These are phyloP conservation scores for Fagus sylvatica DNA, from an alignment of 306 rosid species.

Conservation along the genomic window DNA sequence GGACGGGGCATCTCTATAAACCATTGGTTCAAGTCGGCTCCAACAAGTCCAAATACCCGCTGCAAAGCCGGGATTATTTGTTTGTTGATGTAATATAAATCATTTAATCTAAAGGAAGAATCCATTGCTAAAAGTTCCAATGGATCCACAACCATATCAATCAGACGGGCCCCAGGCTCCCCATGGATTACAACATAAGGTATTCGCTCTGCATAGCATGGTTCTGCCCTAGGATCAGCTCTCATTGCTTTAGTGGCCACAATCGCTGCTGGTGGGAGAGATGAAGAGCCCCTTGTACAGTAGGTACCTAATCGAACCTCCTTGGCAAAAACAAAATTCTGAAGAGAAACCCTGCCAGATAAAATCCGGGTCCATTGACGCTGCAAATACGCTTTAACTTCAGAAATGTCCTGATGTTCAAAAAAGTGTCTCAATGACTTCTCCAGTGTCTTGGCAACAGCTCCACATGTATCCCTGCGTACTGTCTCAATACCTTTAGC, in stretches of 20 bases:
- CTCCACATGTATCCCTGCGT: constrained; percentile 90
- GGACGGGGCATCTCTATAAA: constrained; percentile 87
- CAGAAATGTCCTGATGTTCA: constrained; percentile 62
- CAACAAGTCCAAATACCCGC: constrained; percentile 82
- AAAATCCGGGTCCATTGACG: constrained; percentile 92
- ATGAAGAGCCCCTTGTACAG: constrained; percentile 58
- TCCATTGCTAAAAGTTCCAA: constrained; percentile 70
- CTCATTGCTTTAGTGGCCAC: constrained; percentile 91
- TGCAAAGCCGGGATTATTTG: constrained; percentile 94
- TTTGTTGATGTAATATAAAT: constrained; percentile 81
- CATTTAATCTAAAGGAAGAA: constrained; percentile 79
- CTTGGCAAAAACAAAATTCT: constrained; percentile 93
- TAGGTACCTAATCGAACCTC: constrained; percentile 94
- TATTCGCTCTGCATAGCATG: constrained; percentile 84
- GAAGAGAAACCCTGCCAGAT: constrained; percentile 71
- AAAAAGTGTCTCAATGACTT: constrained; percentile 81
- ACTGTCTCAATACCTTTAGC: constrained; percentile 98
- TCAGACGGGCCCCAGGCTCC: constrained; percentile 91
- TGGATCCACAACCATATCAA: constrained; percentile 93
- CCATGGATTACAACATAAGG: constrained; percentile 91
- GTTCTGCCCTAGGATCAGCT: constrained; percentile 89
- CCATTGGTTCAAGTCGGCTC: constrained; percentile 84
- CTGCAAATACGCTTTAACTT: constrained; percentile 76
- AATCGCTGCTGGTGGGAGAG: constrained; percentile 97
- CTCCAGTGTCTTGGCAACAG: constrained; percentile 91